phyloP scores from a whole-genome alignment of 371 early-diverging fungal genomes.

The Paraphysoderma sedebokerense region DNA sequence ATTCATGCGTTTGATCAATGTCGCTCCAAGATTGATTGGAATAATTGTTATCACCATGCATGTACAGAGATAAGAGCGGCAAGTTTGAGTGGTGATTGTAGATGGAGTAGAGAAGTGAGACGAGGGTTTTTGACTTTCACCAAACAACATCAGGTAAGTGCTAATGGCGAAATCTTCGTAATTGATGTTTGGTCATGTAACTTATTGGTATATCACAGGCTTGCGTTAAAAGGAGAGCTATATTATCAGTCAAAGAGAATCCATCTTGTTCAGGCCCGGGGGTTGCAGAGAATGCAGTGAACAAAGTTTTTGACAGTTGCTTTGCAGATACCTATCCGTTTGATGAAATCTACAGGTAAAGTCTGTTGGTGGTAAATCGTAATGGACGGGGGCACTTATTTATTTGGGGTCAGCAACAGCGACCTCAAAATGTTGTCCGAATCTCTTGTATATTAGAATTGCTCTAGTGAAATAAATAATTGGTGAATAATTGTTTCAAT shows the following conservation, averaged over 20 bases:
- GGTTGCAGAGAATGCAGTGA: constrained; percentile 73
- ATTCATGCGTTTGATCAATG: constrained; percentile 88
- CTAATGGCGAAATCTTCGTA: not conserved
- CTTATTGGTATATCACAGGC: constrained; percentile 10
- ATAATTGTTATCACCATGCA: constrained; percentile 71
- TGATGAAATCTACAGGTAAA: constrained; percentile 59
- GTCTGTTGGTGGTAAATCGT: too few species aligned
- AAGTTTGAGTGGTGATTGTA: constrained; percentile 81
- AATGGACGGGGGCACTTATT: too few species aligned
- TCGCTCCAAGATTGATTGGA: constrained; percentile 65
- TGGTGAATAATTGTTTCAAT: too few species aligned
- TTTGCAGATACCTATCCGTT: constrained; percentile 86
- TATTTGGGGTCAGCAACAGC: too few species aligned
- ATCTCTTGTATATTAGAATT: too few species aligned
- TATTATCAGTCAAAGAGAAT: constrained; percentile 52
- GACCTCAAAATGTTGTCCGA: too few species aligned
- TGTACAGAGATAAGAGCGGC: constrained; percentile 90
- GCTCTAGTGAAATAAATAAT: too few species aligned
- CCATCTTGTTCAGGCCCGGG: constrained; percentile 51
- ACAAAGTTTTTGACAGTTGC: constrained; percentile 74
- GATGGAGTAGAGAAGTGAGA: constrained; percentile 60
- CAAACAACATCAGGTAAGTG: constrained; percentile 69
- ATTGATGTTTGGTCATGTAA: not conserved
- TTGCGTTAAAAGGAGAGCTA: constrained; percentile 80
- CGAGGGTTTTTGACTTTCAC: constrained; percentile 58